phyloP scores from a whole-genome alignment of 2,329 filamentous ascomycete species.

The Talaromyces albobiverticillius region DNA sequence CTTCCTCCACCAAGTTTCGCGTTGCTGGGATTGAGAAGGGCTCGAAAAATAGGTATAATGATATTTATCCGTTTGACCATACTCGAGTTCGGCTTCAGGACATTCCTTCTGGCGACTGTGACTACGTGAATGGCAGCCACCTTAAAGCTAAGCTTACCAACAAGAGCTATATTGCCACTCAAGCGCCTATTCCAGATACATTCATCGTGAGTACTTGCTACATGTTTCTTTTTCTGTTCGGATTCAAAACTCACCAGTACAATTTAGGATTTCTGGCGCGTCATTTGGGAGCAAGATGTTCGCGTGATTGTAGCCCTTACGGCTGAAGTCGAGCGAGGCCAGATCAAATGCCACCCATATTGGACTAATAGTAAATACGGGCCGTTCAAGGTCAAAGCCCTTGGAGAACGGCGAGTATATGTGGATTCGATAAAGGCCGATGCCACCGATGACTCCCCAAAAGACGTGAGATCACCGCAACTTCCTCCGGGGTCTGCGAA shows the following conservation, averaged over 20 bases:
- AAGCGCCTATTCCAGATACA: conserved; percentile 87
- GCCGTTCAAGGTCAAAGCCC: conserved; percentile 66
- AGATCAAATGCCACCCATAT: conserved; percentile 92
- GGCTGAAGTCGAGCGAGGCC: conserved; percentile 87
- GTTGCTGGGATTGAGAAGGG: conserved; percentile 94
- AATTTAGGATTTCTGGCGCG: conserved; percentile 88
- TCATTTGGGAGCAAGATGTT: conserved; percentile 95
- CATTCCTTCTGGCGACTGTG: conserved; percentile 66
- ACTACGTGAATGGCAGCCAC: conserved; percentile 95
- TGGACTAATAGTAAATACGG: conserved; percentile 82
- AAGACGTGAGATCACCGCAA: conserved; percentile 35
- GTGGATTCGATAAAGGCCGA: conserved; percentile 61
- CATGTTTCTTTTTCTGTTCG: background rate
- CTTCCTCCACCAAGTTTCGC: conserved; percentile 55
- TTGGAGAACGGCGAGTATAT: conserved; percentile 80
- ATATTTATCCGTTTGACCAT: conserved; percentile 95
- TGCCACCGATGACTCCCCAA: conserved; percentile 33
- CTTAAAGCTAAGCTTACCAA: conserved; percentile 76
- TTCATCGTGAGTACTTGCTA: conserved; percentile 67
- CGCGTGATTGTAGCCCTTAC: conserved; percentile 96
- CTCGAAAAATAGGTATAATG: conserved; percentile 94
- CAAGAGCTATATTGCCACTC: conserved; percentile 92
- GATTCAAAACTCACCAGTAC: background rate
- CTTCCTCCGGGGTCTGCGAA: conserved; percentile 28
- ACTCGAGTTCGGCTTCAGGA: conserved; percentile 76